phyloP scores from a whole-genome alignment of 2,329 filamentous ascomycete genomes.

The Biscogniauxia marginata region DNA sequence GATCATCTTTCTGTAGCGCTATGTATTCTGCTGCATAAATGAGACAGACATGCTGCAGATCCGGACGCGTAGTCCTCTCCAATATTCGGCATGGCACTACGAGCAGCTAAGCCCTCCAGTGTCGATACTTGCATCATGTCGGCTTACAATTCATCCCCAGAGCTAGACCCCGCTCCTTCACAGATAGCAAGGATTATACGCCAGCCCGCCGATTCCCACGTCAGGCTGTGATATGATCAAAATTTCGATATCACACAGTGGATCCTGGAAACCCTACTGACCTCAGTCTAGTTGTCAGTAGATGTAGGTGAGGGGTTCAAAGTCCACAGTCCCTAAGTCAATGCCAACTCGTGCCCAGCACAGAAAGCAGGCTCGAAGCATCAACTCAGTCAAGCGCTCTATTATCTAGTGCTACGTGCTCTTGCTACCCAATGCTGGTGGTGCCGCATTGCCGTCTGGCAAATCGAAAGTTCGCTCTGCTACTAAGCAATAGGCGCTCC shows the following conservation, averaged over 20 bases:
- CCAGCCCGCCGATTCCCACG: not conserved
- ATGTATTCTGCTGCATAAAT: not conserved
- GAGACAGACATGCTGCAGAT: not conserved
- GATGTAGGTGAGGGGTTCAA: not conserved
- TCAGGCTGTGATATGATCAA: not conserved
- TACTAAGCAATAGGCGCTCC: not conserved
- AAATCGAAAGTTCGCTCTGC: not conserved
- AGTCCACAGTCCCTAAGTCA: not conserved
- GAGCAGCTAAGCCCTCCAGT: not conserved
- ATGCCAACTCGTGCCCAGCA: not conserved
- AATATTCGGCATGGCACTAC: not conserved
- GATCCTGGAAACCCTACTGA: not conserved
- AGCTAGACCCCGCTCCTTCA: not conserved
- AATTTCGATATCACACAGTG: not conserved
- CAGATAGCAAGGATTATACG: not conserved
- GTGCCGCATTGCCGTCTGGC: not conserved
- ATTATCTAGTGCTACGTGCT: not conserved
- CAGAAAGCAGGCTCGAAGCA: not conserved
- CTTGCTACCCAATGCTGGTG: not conserved
- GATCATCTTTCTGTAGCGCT: not conserved
- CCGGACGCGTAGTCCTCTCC: not conserved
- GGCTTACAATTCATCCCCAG: not conserved
- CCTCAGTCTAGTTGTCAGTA: not conserved
- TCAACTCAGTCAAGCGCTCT: not conserved
- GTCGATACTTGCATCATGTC: not conserved